Evolutionary conservation across 441 rosid genomes (phyloP), one percentile per base, ranked within the genome.

Genomic region (Melastoma candidum): DNA sequence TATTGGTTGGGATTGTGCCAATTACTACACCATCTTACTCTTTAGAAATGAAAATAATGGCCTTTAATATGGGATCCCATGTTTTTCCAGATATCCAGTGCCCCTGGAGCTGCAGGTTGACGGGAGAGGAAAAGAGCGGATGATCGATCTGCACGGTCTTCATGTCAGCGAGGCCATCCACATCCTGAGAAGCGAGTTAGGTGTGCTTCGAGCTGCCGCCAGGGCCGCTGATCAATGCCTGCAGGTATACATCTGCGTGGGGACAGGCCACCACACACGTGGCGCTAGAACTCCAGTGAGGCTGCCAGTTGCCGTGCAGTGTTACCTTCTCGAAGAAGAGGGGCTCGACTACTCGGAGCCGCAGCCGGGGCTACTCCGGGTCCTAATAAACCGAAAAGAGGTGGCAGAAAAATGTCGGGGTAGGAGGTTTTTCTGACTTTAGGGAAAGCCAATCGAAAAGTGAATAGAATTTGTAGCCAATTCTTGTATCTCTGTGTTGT

Each of bases 61-160:
- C 41, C 41, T 36, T 36, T 36, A 4, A 9, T 36, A 36, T 36
- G 41, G 8, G 8, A 36, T 36, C 41, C 36, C 56, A 29, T 52
- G 39, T 14, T 12, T 44, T 52, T 60, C 48, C 77, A 92, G 98
- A 90, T 88, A 92, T 65, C 84, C 95, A 1, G 77, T 59, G 63
- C 73, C 78, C 32, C 64, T 66, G 50, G 95, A 82, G 59, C 62
- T 71, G 62, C 77, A 80, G 57, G 77, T 70, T 29, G 76, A 72
- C 61, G 78, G 73, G 29, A 79, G 95, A 78, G 94, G 84, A 44
- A 77, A 74, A 47, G 96, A 86, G 65, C 79, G 86, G 61, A 86
- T 93, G 85, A 93, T 93, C 70, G 97, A 93, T 74, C 80, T 93
- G 64, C 98, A 93, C 22, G 97, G 98, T 46, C 71, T 93, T 64